Conservation (phyloP, 73 alveolate species). For the Uronychia binucleata region DNA sequence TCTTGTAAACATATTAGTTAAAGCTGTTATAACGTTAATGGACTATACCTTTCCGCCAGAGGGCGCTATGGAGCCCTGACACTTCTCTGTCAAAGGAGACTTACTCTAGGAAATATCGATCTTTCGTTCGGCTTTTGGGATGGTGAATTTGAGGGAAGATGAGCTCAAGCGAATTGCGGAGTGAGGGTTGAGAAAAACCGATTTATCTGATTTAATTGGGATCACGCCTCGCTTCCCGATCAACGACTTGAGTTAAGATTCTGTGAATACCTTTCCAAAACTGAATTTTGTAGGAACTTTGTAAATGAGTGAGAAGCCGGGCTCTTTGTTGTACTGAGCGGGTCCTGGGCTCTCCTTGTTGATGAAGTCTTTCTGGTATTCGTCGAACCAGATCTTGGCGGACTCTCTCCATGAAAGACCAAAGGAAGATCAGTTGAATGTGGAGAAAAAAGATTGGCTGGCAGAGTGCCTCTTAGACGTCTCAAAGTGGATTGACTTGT, state of each 20-base stretch:
- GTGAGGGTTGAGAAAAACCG: neutral
- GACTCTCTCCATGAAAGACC: neutral
- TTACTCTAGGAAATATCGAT: neutral
- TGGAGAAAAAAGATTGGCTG: neutral
- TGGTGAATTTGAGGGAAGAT: neutral
- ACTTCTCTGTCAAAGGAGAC: neutral
- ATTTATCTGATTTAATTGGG: neutral
- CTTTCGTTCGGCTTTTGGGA: neutral
- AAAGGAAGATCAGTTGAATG: neutral
- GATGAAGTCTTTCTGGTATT: neutral
- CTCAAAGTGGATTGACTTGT: neutral
- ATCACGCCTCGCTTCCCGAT: neutral
- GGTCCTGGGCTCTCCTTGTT: neutral
- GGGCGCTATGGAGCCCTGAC: neutral
- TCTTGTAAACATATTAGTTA: neutral
- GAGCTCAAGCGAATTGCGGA: neutral
- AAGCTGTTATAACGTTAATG: neutral
- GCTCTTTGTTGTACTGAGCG: neutral
- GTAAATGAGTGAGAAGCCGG: neutral
- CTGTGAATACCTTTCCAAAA: neutral
- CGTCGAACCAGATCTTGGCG: neutral
- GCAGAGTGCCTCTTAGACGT: neutral
- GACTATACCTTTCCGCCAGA: neutral
- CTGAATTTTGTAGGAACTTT: neutral
- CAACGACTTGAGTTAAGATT: neutral